A percentile compares a stretch with the other conserved stretches of the same genome.
Evolutionary conservation across 2,329 filamentous ascomycete genomes (phyloP).

Genomic region (Penicillium sp.): DNA sequence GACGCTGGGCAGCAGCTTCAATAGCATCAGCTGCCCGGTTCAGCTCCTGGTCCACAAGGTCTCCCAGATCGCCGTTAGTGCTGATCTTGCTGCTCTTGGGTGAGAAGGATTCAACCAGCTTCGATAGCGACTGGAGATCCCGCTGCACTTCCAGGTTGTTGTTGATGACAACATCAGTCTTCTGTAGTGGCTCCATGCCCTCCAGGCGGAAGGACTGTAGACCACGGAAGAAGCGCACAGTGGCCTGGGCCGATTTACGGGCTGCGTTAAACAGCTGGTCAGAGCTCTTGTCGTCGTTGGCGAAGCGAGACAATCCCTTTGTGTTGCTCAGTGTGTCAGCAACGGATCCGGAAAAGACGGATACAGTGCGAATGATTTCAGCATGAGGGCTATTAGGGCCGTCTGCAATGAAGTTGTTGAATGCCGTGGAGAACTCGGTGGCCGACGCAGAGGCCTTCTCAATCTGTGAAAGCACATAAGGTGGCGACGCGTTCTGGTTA

Average conservation of each 20-base stretch:
- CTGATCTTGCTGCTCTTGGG: conserved; percentile 81
- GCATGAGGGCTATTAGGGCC: conserved; percentile 86
- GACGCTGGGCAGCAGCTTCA: conserved; percentile 81
- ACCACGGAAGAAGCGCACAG: conserved; percentile 91
- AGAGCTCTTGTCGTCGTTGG: conserved; percentile 91
- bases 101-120: conserved; percentile 87
- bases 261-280: conserved; percentile 82
- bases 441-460: conserved; percentile 93
- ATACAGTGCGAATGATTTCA: conserved; percentile 90
- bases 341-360: conserved; percentile 83
- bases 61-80: conserved; percentile 80
- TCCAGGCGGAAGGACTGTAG: conserved; percentile 93
- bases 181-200: conserved; percentile 84
- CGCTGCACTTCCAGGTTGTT: conserved; percentile 96
- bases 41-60: conserved; percentile 88
- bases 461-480: conserved; percentile 93
- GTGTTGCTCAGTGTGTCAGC: conserved; percentile 95
- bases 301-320: conserved; percentile 89
- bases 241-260: conserved; percentile 79
- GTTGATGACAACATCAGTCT: conserved; percentile 96
- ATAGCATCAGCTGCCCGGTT: conserved; percentile 94
- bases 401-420: conserved; percentile 98
- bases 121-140: conserved; percentile 89
- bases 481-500: conserved; percentile 94
- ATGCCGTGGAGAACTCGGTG: conserved; percentile 95